Conservation (phyloP, 169 alveolate genomes). For the Cryptosporidium sp. region DNA sequence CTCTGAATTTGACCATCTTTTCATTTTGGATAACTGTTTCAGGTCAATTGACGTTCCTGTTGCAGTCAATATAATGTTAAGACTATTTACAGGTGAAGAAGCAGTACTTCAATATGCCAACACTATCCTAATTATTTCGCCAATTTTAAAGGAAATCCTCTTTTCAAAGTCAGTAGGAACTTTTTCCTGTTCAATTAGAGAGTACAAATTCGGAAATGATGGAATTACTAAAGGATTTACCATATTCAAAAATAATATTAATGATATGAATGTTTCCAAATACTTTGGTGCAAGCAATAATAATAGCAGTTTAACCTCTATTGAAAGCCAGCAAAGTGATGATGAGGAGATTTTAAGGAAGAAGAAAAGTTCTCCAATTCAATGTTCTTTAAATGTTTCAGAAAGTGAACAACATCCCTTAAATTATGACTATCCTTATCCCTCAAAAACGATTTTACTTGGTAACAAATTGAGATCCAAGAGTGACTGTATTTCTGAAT, state of each 20-base stretch:
- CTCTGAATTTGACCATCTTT: constrained; percentile 43
- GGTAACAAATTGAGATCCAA: neutral
- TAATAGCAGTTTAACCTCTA: neutral
- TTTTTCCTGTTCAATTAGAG: constrained; percentile 26
- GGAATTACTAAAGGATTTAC: constrained; percentile 55
- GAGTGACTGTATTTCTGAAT: constrained; percentile 2
- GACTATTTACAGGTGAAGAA: constrained; percentile 39
- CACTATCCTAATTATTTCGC: constrained; percentile 59
- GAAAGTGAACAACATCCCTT: neutral
- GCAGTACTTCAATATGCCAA: constrained; percentile 50
- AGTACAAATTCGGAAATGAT: constrained; percentile 47
- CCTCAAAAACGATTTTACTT: neutral
- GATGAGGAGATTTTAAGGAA: constrained; percentile 4
- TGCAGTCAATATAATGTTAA: constrained; percentile 22
- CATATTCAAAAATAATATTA: constrained; percentile 10
- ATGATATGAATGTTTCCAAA: neutral
- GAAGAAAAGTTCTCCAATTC: neutral
- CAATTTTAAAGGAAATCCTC: constrained; percentile 30
- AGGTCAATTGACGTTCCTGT: constrained; percentile 63
- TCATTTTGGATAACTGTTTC: constrained; percentile 57
- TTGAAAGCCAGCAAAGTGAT: constrained; percentile 4
- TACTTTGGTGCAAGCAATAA: neutral
- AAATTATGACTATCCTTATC: neutral
- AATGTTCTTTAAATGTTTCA: constrained; percentile 3
- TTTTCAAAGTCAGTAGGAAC: constrained; percentile 36